phyloP scores from a whole-genome alignment of 2,329 filamentous ascomycete species.

The Lachnellula hyalina region DNA sequence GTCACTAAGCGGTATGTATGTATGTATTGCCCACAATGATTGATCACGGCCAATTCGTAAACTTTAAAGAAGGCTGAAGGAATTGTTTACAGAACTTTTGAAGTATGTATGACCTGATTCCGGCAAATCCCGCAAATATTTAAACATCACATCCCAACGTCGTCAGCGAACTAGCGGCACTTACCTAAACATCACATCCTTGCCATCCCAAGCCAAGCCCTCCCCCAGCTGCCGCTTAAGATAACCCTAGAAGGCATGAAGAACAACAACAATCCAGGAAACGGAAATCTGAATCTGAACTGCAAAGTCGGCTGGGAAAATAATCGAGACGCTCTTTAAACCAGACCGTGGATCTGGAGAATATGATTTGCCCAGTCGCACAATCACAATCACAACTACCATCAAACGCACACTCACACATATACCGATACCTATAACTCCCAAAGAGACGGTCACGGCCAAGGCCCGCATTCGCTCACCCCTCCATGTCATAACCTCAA shows the following conservation, averaged over 20 bases:
- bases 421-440: too few relatives aligned
- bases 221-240: not conserved
- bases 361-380: too few relatives aligned
- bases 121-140: not conserved
- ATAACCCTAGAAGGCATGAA: slow-evolving; percentile 7
- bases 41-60: too few relatives aligned
- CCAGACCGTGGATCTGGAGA: not conserved
- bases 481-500: slow-evolving; percentile 7
- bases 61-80: not conserved
- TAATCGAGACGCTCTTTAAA: not conserved
- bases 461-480: not conserved
- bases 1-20: not conserved
- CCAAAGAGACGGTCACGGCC: not conserved
- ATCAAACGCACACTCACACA: too few relatives aligned
- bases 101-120: slow-evolving; percentile 13
- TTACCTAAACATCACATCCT: not conserved
- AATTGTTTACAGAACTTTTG: not conserved
- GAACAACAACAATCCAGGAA: not conserved
- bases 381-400: too few relatives aligned
- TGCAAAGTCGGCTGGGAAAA: not conserved
- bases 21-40: too few relatives aligned
- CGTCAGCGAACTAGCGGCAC: not conserved
- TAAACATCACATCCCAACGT: too few relatives aligned
- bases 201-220: not conserved
- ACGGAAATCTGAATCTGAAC: not conserved